Base-by-base conservation (phyloP, 495 filamentous ascomycete species). In the Aspergillus baeticus region DNA sequence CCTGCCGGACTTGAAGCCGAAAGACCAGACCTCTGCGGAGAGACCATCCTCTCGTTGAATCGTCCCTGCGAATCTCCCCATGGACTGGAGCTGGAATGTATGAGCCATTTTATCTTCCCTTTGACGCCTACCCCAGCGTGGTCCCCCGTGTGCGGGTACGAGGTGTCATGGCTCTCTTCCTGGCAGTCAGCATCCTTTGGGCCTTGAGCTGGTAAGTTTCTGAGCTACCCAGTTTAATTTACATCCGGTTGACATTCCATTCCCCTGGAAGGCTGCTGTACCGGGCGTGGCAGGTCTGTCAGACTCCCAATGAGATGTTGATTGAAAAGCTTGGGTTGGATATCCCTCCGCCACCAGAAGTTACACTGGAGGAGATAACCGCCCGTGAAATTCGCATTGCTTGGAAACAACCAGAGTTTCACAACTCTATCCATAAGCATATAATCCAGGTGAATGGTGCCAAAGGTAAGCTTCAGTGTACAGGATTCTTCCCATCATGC, bases 361-460 rank as follows among this genome's bases (percentile, higher is more conserved):
- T 98, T 22, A 95, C 91, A 29, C 81, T 98, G n/a, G 91, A 92
- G 47, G 91, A 88, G 46, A 90, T 98, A 56, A 87, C 87, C 47
- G 78, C 90, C 22, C 90, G 93, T 63, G 88, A 90, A 39, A 87
- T 95, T 23, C 87, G 90, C n/a, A 79, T 98, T 14, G 91, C 92
- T 63, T 97, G 92, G 91, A 91, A 90, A 50, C 81, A 88, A 47
- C 86, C 89, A 1, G 85, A 89, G 38, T 81, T 85, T 64, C 86
- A 86, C 51, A 86, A 89, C 54, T 87, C 89, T 11, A 87, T 92
- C 48, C 79, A 88, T 13, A 94, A 92, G 73, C 90, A 96, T 67
- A 82, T 92, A 20, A 91, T 98, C 35, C 89, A 95, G 62, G 85
- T 97, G 51, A 98, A 98, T 66, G 92, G 92, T 33, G 85, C 90